phyloP scores from a whole-genome alignment of 2,329 filamentous ascomycete genomes.

The Alternaria gaisen region DNA sequence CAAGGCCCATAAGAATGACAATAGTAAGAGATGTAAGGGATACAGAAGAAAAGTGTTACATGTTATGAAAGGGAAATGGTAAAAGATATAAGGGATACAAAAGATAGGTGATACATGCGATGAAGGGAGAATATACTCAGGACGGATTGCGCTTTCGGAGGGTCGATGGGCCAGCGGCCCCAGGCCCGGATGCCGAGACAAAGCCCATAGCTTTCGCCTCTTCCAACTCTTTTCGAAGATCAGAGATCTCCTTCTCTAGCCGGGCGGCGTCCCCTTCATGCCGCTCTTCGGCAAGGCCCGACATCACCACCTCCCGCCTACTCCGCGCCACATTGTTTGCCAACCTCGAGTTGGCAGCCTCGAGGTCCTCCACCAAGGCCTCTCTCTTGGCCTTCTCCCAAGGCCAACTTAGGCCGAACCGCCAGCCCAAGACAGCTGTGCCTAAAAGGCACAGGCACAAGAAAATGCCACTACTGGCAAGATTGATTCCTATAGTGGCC shows the following conservation, averaged over 20 bases:
- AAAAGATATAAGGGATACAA: not conserved
- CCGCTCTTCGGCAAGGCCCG: not conserved
- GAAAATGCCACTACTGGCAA: not conserved
- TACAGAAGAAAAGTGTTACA: not conserved
- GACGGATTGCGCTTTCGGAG: not conserved
- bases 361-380: not conserved
- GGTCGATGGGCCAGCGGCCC: not conserved
- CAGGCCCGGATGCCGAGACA: not conserved
- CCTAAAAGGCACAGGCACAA: not conserved
- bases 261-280: not conserved
- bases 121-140: not conserved
- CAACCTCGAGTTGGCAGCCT: not conserved
- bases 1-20: slow-evolving; percentile 2
- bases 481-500: not conserved
- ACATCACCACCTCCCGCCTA: not conserved
- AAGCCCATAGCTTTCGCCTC: not conserved
- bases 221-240: not conserved
- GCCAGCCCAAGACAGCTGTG: not conserved
- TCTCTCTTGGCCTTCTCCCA: not conserved
- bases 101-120: not conserved
- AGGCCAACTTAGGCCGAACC: not conserved
- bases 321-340: too few relatives aligned
- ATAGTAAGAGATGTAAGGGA: not conserved
- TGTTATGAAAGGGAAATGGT: not conserved
- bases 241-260: not conserved